Percentiles rank a stretch among this genome's conserved stretches.
Evolutionary conservation across 148 eudicot genomes (phyloP).

Genomic region (Rhododendron simsii): DNA sequence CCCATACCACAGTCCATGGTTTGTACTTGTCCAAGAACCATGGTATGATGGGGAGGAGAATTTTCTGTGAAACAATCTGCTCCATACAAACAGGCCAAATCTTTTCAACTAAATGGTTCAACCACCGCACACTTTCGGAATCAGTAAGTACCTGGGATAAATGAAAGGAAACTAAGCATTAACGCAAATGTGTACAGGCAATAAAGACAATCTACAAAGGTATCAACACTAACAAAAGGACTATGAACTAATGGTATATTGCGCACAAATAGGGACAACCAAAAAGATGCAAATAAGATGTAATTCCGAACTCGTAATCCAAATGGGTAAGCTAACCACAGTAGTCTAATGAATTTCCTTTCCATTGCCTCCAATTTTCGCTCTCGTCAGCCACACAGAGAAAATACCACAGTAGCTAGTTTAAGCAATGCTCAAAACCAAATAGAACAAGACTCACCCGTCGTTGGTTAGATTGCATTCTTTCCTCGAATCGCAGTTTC

Average conservation of each 20-base stretch:
- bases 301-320: background rate
- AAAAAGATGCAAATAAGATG: background rate
- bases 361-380: background rate
- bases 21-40: constrained; percentile 97
- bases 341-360: background rate
- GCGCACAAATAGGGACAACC: background rate
- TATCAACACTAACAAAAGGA: background rate
- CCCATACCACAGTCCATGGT: constrained; percentile 89
- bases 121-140: constrained; percentile 87
- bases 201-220: background rate
- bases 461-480: constrained; percentile 57
- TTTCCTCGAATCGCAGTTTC: constrained; percentile 64
- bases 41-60: constrained; percentile 80
- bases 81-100: constrained; percentile 93
- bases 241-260: background rate
- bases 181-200: background rate
- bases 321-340: background rate
- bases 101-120: constrained; percentile 74
- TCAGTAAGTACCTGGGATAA: constrained; percentile 61
- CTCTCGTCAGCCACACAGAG: background rate
- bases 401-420: background rate
- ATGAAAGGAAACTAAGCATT: background rate
- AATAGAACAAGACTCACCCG: constrained; percentile 37
- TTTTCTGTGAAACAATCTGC: constrained; percentile 78
- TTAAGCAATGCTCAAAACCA: background rate